Percentiles rank a stretch among this genome's conserved stretches.
Conservation (phyloP, 2,329 filamentous ascomycete species). For the Nakataea oryzae region DNA sequence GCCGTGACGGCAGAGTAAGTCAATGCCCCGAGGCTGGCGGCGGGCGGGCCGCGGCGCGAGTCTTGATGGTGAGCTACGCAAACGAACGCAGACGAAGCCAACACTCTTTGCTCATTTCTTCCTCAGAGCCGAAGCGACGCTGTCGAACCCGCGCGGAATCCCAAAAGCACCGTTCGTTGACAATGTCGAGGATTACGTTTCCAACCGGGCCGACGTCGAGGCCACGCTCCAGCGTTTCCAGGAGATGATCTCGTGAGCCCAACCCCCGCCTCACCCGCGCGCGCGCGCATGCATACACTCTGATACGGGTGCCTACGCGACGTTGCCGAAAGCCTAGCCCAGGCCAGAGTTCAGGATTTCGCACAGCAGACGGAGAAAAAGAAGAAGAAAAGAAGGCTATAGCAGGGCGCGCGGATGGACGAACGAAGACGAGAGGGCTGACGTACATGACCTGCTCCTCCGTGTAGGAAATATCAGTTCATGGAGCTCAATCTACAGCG, state of each 20-base stretch:
- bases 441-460: background rate
- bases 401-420: no score
- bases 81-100: background rate
- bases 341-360: background rate
- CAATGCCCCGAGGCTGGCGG: background rate
- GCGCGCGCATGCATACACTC: background rate
- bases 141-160: conserved; percentile 73
- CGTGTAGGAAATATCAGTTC: conserved; percentile 90
- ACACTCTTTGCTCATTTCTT: background rate
- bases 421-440: background rate
- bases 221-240: conserved; percentile 73
- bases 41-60: background rate
- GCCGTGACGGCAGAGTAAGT: conserved; percentile 10
- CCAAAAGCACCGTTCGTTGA: conserved; percentile 79
- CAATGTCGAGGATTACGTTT: conserved; percentile 79
- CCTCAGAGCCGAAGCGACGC: conserved; percentile 35
- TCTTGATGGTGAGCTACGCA: background rate
- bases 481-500: conserved; percentile 94
- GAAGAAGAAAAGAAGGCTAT: background rate
- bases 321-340: background rate
- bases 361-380: no score
- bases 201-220: conserved; percentile 69
- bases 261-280: no score
- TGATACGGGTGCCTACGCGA: background rate
- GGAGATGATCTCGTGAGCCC: conserved; percentile 79